Evolutionary conservation across 192 early-diverging fungal species (phyloP), one percentile per base, ranked within the genome.

Genomic region (Gigaspora rosea): DNA sequence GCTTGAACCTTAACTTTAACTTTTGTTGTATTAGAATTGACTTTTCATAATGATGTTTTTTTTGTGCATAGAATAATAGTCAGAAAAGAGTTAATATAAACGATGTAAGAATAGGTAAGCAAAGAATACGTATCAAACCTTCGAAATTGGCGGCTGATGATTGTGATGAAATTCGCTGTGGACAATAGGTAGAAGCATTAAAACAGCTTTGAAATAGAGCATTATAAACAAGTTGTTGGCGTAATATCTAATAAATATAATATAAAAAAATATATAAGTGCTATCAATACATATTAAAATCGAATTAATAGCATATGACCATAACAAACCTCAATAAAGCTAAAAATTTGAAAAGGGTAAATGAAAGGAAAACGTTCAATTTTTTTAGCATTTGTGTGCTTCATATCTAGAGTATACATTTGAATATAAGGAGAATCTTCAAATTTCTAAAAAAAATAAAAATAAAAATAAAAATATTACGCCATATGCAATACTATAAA

Each of bases 361-460:
- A 46, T 52, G 47, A 76, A 76, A 54, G 74, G 74, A 66, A 76
- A 35, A 33, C 74, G 74, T 10, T 66, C 62, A 76, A 76, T 76
- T 54, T 35, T 76, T 56, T 51, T 64, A n/a, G 74, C 61, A 56
- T 41, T 54, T 20, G 74, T 76, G 46, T 9, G n/a, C 18, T 10
- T 20, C 15, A 6, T 76, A 12, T 64, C 63, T 32, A 54, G 52
- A 35, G 8, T 32, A 36, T 66, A 76, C 1, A 64, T 22, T 36
- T 76, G 74, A 20, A 20, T 2, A 47, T 59, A 63, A 7, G 48
- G 20, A 35, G 48, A 66, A 48, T 76, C 49, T 20, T 76, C 74
- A 27, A 76, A 65, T 66, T 54, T 52, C 74, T 76, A 59, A 50
- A 20, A 8, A 48, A 9, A 35, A 70, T 22, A 13, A 22, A 3